Percentiles rank a stretch among this genome's conserved stretches.
These are phyloP conservation scores for Panaeolus cyanescens DNA, from an alignment of 768 basidiomycete genomes.

Conservation along the genomic window DNA sequence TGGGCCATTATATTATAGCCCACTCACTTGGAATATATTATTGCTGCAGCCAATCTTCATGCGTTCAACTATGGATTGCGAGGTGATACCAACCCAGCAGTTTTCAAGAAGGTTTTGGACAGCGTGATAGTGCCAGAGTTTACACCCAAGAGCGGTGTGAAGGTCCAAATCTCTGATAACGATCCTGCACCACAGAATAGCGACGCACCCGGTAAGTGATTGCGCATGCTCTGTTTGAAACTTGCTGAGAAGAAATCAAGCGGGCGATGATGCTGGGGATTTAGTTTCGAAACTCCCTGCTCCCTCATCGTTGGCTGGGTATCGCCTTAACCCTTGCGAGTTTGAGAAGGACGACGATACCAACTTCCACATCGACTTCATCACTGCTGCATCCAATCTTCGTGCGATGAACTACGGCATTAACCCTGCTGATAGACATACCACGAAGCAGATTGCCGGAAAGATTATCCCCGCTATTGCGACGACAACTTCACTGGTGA, in stretches of 20 bases:
- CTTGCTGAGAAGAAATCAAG: background rate
- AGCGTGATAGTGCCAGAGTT: constrained; percentile 89
- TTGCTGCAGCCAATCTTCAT: constrained; percentile 93
- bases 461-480: constrained; percentile 99
- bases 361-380: constrained; percentile 98
- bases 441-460: constrained; percentile 96
- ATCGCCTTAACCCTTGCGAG: constrained; percentile 91
- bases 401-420: constrained; percentile 96
- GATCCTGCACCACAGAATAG: constrained; percentile 74
- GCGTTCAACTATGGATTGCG: constrained; percentile 98
- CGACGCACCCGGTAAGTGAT: constrained; percentile 35
- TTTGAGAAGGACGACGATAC: constrained; percentile 99
- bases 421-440: constrained; percentile 81
- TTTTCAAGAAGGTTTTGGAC: constrained; percentile 86
- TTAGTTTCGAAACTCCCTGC: constrained; percentile 75
- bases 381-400: constrained; percentile 95
- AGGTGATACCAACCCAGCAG: constrained; percentile 76
- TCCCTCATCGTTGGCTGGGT: constrained; percentile 93
- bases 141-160: constrained; percentile 88
- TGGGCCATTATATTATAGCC: constrained; percentile 52
- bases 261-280: constrained; percentile 56
- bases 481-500: constrained; percentile 95
- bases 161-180: constrained; percentile 90
- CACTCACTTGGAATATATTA: constrained; percentile 84
- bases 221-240: too few relatives aligned